These are phyloP conservation scores for Neodidymelliopsis sp. DNA, from an alignment of 2,329 filamentous ascomycete genomes.

Conservation along the genomic window DNA sequence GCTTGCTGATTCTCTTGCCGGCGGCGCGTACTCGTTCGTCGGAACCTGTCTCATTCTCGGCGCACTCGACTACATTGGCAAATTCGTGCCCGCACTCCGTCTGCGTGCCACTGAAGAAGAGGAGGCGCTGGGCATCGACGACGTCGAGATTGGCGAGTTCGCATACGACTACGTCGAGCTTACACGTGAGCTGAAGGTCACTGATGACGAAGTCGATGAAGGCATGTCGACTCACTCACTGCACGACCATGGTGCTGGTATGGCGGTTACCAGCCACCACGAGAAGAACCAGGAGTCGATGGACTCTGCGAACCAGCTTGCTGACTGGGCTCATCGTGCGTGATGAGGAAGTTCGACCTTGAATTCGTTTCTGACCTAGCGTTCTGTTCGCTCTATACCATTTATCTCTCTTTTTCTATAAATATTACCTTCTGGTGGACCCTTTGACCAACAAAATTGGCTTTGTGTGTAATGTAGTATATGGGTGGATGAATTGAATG, in stretches of 20 bases:
- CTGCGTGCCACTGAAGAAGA: constrained; percentile 79
- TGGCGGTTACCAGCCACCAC: constrained; percentile 38
- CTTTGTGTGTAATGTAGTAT: constrained; percentile 9
- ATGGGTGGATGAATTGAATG: constrained; percentile 8
- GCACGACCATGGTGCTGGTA: constrained; percentile 36
- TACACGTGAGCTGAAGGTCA: constrained; percentile 68
- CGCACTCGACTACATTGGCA: constrained; percentile 70
- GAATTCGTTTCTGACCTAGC: background rate
- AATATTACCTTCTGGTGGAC: background rate
- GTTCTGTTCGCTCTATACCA: constrained; percentile 14
- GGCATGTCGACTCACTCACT: constrained; percentile 46
- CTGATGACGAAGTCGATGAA: constrained; percentile 50
- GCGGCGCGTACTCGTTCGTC: constrained; percentile 79
- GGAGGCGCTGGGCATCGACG: constrained; percentile 85
- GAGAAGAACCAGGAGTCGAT: constrained; percentile 50
- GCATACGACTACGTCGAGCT: constrained; percentile 94
- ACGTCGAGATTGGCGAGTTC: constrained; percentile 91
- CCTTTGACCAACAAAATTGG: background rate
- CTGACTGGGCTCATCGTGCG: constrained; percentile 46
- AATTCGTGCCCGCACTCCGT: constrained; percentile 76
- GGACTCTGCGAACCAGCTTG: constrained; percentile 45
- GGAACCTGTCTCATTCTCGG: constrained; percentile 77
- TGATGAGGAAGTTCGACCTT: constrained; percentile 13
- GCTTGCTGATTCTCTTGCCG: constrained; percentile 79
- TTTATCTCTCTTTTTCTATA: background rate